Base-by-base conservation (phyloP, 768 basidiomycete species). In the Phylloporus rhodoxanthus region DNA sequence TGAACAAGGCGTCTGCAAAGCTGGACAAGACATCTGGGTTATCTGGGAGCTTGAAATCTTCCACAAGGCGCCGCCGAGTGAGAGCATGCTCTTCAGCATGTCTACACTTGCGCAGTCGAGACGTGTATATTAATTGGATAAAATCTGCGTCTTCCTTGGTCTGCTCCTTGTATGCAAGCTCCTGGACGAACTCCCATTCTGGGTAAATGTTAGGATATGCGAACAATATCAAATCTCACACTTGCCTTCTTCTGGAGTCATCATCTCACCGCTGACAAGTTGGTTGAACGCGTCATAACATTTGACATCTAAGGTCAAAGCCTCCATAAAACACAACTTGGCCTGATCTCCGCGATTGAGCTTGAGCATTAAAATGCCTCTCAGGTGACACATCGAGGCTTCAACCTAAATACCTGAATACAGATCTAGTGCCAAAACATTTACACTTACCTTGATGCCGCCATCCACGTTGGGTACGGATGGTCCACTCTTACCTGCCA, bases 121-220 rank as follows among this genome's bases (percentile, higher is more conserved):
- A 81, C 0, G 87, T 90, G 60, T 99, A 99, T 54, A 98, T 92
- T 51, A 97, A 76, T 52, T 86, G 82, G 23, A 99, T 84, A 61
- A 99, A 96, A 34, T 88, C 82, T 0, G 91, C 90, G 53, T 96
- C 93, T 53, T 91, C 85, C 2, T 85, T 84, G 1, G 82, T 84
- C 64, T 98, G 95, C 33, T 86, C 80, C 29, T 75, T 71, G 61
- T 91, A 98, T 2, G 86, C 77, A 10, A 99, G 77, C 14, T 80
- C 76, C 64, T 91, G 87, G 3, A 99, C 79, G 55, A 98, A 95
- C 51, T 94, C 87, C 96, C 96, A 98, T 68, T 99, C 96, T 97
- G 57, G 4, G 3, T 6, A 44, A 47, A 45, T n/a, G 33, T 52
- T 47, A 57, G 57, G 43, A 49, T 6, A 32, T 15, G 26, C 30